Evolutionary conservation across 1,284 basidiomycete genomes (phyloP), one percentile per base, ranked within the genome.

Genomic region (Tausonia pullulans): DNA sequence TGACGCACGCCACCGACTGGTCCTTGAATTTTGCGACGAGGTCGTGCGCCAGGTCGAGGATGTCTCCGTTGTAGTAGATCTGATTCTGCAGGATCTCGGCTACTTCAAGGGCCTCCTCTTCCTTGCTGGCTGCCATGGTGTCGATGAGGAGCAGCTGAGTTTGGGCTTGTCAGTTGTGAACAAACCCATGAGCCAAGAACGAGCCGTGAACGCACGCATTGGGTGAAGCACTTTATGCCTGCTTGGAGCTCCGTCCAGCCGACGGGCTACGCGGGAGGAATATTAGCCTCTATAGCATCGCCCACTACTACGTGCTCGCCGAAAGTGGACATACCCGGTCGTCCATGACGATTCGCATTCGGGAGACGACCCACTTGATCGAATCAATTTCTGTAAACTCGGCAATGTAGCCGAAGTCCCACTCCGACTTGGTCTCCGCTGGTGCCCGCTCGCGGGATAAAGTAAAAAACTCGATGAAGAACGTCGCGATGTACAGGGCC

Each of bases 221-320:
- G 90, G 5, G 89, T 90, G 68, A 96, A 83, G 75, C 90, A 94
- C 71, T 94, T 88, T 69, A 95, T 84, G 55, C 90, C 89, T n/a
- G 90, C 89, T 75, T 96, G 90, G 45, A 97, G 79, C 72, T 95
- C 92, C n/a, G 84, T 88, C 90, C 90, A 94, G 64, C 84, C 79
- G 71, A 90, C 89, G 45, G 92, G 91, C 87, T 92, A 70, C 53
- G 63, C 60, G 64, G 56, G n/a, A 60, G 57, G 27, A 27, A 27
- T 27, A 27, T 27, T 27, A 27, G 27, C 27, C 27, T 27, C 27
- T 27, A 2, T 27, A 2, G 27, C 27, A 27, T 27, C 27, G 27
- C 27, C 27, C 27, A 27, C 27, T 27, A 27, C 27, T 27, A 27
- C 27, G 27, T 27, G 27, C 27, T 27, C 27, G 27, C 27, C 27